Conservation (phyloP, 2,329 filamentous ascomycete genomes). For the Fusarium pininemorale region DNA sequence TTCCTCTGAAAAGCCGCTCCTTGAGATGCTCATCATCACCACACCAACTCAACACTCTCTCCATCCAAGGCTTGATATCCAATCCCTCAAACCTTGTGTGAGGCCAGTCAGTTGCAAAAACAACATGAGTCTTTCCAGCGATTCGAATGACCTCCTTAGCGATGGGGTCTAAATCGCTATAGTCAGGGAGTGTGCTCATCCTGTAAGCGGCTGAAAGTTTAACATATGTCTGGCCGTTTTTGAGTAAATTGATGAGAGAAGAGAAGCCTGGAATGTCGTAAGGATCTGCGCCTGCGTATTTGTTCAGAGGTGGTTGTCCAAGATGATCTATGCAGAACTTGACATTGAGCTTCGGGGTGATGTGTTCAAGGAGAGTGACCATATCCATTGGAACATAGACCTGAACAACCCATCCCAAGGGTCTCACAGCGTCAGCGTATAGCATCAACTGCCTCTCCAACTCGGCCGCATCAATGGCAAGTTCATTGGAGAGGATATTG, state of each 20-base stretch:
- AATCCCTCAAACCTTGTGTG: slow-evolving; percentile 68
- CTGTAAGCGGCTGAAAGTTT: slow-evolving; percentile 69
- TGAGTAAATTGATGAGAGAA: slow-evolving; percentile 58
- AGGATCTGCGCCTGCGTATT: slow-evolving; percentile 30
- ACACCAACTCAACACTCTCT: slow-evolving; percentile 63
- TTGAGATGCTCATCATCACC: slow-evolving; percentile 53
- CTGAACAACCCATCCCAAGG: slow-evolving; percentile 66
- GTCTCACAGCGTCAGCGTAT: slow-evolving; percentile 61
- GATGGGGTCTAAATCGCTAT: slow-evolving; percentile 58
- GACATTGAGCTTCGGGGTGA: slow-evolving; percentile 59
- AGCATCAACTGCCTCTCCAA: slow-evolving; percentile 53
- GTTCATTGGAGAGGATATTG: slow-evolving; percentile 65
- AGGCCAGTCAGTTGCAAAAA: slow-evolving; percentile 72
- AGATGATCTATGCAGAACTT: slow-evolving; percentile 69
- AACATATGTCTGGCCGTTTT: slow-evolving; percentile 60
- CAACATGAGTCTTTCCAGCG: slow-evolving; percentile 53
- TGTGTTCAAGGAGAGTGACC: slow-evolving; percentile 57
- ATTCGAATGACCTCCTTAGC: slow-evolving; percentile 58
- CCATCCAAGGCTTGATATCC: slow-evolving; percentile 58
- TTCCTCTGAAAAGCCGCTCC: slow-evolving; percentile 62
- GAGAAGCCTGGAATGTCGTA: slow-evolving; percentile 40
- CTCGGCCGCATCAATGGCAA: slow-evolving; percentile 50
- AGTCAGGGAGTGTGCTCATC: slow-evolving; percentile 55
- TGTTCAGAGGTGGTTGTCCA: slow-evolving; percentile 56
- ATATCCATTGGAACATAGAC: slow-evolving; percentile 64